These are phyloP conservation scores for Clausena lansium DNA, from an alignment of 345 rosid genomes.

Conservation along the genomic window DNA sequence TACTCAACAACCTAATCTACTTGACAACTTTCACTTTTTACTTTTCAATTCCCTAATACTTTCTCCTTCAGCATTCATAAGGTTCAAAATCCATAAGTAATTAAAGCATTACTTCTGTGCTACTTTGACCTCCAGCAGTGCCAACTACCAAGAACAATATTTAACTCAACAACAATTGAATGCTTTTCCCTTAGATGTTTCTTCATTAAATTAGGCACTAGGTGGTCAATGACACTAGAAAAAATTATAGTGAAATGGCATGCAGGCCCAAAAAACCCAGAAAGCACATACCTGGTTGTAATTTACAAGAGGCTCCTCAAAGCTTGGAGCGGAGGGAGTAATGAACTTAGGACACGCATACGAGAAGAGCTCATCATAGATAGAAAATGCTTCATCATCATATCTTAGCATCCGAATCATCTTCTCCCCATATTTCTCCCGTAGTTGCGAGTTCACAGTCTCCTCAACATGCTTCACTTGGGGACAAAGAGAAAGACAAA, in stretches of 20 bases:
- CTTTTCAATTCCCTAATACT: neutral
- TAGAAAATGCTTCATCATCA: slow-evolving; percentile 82
- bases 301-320: slow-evolving; percentile 90
- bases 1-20: neutral
- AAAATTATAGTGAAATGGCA: neutral
- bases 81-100: neutral
- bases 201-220: neutral
- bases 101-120: neutral
- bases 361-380: slow-evolving; percentile 93
- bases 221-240: neutral
- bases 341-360: slow-evolving; percentile 99
- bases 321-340: slow-evolving; percentile 90
- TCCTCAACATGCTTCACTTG: slow-evolving; percentile 91
- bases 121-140: neutral
- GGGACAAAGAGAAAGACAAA: slow-evolving; percentile 88
- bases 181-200: neutral
- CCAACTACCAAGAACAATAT: neutral
- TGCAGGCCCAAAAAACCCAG: neutral
- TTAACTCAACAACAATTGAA: neutral
- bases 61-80: neutral
- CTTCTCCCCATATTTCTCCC: slow-evolving; percentile 98
- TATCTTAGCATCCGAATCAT: slow-evolving; percentile 91
- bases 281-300: slow-evolving; percentile 73
- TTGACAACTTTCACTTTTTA: neutral
- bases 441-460: slow-evolving; percentile 76